Evolutionary conservation across 1,139 yeast species (phyloP), one percentile per base, ranked within the genome.

Genomic region (Pichia sp.): DNA sequence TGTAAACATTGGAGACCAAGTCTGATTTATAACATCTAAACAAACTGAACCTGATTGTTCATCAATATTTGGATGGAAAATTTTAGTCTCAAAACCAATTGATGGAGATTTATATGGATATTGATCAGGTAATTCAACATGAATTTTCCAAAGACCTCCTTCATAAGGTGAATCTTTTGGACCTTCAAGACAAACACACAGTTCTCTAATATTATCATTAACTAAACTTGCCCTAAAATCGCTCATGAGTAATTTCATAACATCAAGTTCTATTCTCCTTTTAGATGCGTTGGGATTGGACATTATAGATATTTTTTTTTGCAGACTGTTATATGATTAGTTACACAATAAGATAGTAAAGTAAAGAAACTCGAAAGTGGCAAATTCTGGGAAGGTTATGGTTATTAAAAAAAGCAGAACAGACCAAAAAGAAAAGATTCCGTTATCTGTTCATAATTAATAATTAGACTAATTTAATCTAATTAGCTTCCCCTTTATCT

Each of bases 1-100:
- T 42, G 92, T 97, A 70, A 89, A 92, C 90, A 92, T 86, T 3
- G 98, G 98, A 37, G 95, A 85, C 98, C 98, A 92, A 1, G 97
- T 89, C 61, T 92, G 97, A 64, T 92, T 92, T 55, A 92, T 90
- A 31, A 92, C 98, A 61, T 92, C 98, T 48, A 92, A 77, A 65
- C 98, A 92, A 12, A 92, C 97, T 0, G 95, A 82, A 0, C 98
- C 98, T 4, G 95, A 83, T 28, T 80, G 74, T 60, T 87, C 92
- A 59, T 87, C 96, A 49, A 87, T 86, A 61, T 92, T 92, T 6
- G 98, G 98, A 61, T 92, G 98, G 64, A 80, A 90, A 30, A 92
- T 90, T 62, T 83, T 86, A 64, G 90, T 92, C 47, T 81, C 81
- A 62, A 92, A 92, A 4, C 97, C 97, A 53, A 92, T 89, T 16